Evolutionary conservation across 441 rosid species (phyloP).

Genomic region (Populus trichocarpa): DNA sequence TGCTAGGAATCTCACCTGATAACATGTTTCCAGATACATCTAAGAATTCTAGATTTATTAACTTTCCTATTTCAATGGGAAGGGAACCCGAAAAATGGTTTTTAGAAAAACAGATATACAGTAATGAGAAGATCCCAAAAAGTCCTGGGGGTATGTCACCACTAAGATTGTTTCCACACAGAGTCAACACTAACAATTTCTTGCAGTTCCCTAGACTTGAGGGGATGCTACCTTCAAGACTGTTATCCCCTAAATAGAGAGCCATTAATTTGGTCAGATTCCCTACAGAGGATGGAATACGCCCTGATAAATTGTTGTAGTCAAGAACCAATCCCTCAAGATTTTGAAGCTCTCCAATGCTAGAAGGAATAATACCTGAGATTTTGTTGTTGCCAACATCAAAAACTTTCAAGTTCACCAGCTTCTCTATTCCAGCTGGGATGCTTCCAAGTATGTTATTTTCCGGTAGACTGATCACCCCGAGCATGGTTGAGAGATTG

Average conservation of each 20-base stretch:
- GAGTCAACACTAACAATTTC: neutral
- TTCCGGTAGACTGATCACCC: neutral
- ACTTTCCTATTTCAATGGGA: neutral
- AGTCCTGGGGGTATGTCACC: constrained; percentile 18
- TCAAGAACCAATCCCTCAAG: neutral
- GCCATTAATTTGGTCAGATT: neutral
- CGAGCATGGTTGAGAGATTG: constrained; percentile 12
- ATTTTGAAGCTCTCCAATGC: constrained; percentile 3
- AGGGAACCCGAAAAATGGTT: constrained; percentile 24
- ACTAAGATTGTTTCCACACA: constrained; percentile 11
- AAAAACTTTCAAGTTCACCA: neutral
- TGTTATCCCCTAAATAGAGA: neutral
- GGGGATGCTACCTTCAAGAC: constrained; percentile 20
- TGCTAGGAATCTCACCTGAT: constrained; percentile 15
- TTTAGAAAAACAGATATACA: constrained; percentile 17
- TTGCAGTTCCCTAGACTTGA: neutral
- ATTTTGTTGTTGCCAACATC: neutral
- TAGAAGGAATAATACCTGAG: constrained; percentile 10
- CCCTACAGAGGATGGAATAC: constrained; percentile 16
- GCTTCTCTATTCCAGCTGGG: constrained; percentile 3
- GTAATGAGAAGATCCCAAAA: constrained; percentile 13
- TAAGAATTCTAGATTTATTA: neutral
- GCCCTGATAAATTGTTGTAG: constrained; percentile 3
- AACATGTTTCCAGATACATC: constrained; percentile 9
- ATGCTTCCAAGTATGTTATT: constrained; percentile 7